These are phyloP conservation scores for Cyclospora cayetanensis DNA, from an alignment of 169 alveolate species.

Conservation along the genomic window DNA sequence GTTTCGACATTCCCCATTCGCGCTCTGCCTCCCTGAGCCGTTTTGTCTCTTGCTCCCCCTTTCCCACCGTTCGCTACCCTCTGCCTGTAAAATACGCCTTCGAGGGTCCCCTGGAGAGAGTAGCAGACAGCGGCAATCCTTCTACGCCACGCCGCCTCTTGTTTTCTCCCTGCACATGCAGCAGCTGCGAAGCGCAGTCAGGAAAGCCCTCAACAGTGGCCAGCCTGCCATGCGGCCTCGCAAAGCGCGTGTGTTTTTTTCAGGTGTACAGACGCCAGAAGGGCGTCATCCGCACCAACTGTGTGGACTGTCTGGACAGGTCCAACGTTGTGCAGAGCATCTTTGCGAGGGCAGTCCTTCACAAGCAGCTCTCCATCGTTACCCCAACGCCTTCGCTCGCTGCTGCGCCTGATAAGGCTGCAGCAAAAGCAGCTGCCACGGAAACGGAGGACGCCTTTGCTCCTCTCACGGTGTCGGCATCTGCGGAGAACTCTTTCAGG, in stretches of 20 bases:
- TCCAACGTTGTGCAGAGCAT: constrained; percentile 95
- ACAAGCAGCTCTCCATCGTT: constrained; percentile 17
- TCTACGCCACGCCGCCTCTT: background rate
- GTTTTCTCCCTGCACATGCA: background rate
- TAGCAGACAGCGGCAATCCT: background rate
- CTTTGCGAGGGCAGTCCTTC: constrained; percentile 86
- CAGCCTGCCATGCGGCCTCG: no score
- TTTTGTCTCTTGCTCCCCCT: background rate
- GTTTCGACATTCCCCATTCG: no score
- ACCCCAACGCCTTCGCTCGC: background rate
- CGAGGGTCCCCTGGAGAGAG: background rate
- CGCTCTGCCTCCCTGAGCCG: no score
- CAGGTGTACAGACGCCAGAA: constrained; percentile 83
- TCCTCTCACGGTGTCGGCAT: constrained; percentile 50
- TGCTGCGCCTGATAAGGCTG: background rate
- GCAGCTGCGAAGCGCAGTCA: no score
- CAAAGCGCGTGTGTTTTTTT: background rate
- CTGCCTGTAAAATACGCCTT: background rate
- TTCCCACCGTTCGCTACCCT: background rate
- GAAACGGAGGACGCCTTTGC: background rate
- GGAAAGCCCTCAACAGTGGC: no score
- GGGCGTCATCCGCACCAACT: constrained; percentile 96
- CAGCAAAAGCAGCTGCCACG: background rate
- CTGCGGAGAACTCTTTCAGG: constrained; percentile 86
- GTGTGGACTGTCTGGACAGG: constrained; percentile 97